phyloP scores from a whole-genome alignment of 2,329 filamentous ascomycete genomes.

The Drechslerella stenobrocha region DNA sequence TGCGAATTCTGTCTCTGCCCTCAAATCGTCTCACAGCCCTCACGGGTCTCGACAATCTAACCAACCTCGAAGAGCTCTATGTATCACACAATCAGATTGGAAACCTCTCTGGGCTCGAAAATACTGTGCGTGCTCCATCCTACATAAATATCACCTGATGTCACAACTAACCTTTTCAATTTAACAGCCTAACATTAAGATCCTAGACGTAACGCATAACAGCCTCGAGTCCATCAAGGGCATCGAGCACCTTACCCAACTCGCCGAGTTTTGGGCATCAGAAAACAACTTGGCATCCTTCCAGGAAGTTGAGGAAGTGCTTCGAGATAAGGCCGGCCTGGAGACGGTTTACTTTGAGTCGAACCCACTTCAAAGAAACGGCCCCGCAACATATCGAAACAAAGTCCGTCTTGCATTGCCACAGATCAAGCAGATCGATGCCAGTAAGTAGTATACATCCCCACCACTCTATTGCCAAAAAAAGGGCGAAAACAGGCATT shows the following conservation, averaged over 20 bases:
- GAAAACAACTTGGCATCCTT: constrained; percentile 83
- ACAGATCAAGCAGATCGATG: constrained; percentile 90
- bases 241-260: constrained; percentile 67
- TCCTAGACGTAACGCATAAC: constrained; percentile 90
- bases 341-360: constrained; percentile 95
- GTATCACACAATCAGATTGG: constrained; percentile 91
- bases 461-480: too few relatives aligned
- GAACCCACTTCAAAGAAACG: constrained; percentile 79
- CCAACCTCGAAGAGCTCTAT: constrained; percentile 86
- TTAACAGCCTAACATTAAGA: constrained; percentile 64
- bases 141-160: not conserved
- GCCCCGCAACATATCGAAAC: constrained; percentile 86
- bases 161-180: constrained; percentile 1
- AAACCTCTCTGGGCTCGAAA: constrained; percentile 72
- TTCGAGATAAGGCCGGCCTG: constrained; percentile 70
- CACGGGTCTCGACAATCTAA: constrained; percentile 71
- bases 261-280: constrained; percentile 94
- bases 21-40: constrained; percentile 86
- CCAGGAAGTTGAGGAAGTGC: constrained; percentile 74
- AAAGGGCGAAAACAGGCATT: not conserved
- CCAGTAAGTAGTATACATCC: too few relatives aligned
- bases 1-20: constrained; percentile 89
- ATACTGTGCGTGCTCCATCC: constrained; percentile 57
- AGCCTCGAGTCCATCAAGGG: constrained; percentile 74
- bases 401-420: constrained; percentile 87